These are phyloP conservation scores for Neofusicoccum cordaticola DNA, from an alignment of 2,329 filamentous ascomycete species.

Conservation along the genomic window DNA sequence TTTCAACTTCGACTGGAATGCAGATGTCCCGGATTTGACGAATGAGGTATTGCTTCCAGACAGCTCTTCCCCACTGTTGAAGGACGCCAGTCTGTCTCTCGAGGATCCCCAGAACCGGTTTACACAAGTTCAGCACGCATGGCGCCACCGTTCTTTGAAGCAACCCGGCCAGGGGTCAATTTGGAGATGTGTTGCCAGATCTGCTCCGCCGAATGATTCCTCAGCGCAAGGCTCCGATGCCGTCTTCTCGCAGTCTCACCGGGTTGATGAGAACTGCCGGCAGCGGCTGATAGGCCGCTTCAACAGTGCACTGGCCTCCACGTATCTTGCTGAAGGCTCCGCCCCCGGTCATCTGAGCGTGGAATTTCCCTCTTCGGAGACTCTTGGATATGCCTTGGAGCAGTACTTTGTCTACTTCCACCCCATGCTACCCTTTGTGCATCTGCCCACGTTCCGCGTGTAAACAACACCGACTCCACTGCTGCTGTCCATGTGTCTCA, in stretches of 20 bases:
- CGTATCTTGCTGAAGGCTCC: neutral
- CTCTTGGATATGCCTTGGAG: conserved; percentile 54
- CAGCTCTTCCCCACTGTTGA: neutral
- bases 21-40: neutral
- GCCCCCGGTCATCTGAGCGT: conserved; percentile 11
- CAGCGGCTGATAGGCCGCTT: neutral
- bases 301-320: neutral
- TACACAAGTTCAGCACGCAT: neutral
- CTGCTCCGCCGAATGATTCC: neutral
- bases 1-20: neutral
- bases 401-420: conserved; percentile 55
- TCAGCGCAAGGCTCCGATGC: neutral
- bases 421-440: conserved; percentile 52
- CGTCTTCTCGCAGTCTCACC: neutral
- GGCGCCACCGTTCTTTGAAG: neutral
- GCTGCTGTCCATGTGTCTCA: conserved; percentile 53
- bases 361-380: conserved; percentile 50
- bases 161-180: neutral
- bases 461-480: conserved; percentile 47
- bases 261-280: neutral
- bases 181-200: neutral
- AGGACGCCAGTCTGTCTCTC: neutral
- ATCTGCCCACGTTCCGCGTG: conserved; percentile 53
- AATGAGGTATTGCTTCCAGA: neutral
- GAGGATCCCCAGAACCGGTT: neutral